Conservation (phyloP, 768 basidiomycete species). For the Psilocybe cubensis region DNA sequence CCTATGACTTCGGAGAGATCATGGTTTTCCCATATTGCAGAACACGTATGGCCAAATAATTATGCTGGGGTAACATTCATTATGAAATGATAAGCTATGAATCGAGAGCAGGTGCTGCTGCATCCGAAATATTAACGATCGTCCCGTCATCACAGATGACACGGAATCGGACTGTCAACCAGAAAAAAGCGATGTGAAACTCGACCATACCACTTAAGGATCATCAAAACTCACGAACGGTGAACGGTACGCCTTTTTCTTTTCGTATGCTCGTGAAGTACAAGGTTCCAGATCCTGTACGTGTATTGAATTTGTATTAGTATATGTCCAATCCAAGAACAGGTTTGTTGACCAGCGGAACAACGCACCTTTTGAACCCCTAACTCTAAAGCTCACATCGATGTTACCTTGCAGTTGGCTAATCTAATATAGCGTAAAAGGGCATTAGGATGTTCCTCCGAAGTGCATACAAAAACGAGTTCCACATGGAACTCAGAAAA, state of each 20-base stretch:
- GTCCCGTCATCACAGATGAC: conserved; percentile 67
- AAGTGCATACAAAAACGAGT: not conserved
- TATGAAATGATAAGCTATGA: conserved; percentile 8
- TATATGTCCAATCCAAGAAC: not conserved
- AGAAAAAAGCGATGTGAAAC: not conserved
- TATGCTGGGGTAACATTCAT: not conserved
- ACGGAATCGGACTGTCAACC: conserved; percentile 60
- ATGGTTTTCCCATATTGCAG: not conserved
- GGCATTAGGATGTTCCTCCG: not conserved
- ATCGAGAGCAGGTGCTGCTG: conserved; percentile 26
- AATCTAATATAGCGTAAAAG: conserved; percentile 49
- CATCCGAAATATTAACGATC: conserved; percentile 44
- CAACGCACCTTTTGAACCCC: conserved; percentile 65
- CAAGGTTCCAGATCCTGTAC: conserved; percentile 68
- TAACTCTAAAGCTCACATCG: conserved; percentile 76
- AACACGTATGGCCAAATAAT: not conserved
- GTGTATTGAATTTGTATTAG: not conserved
- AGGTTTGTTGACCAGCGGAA: not conserved
- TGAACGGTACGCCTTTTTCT: conserved; percentile 72
- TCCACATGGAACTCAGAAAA: not conserved
- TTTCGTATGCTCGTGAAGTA: conserved; percentile 86
- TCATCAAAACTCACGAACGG: conserved; percentile 56
- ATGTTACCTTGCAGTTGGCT: conserved; percentile 77
- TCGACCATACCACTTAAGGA: not conserved
- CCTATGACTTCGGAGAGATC: not conserved